These are phyloP conservation scores for Rhododendron williamsianum DNA, from an alignment of 148 eudicot species.

Conservation along the genomic window DNA sequence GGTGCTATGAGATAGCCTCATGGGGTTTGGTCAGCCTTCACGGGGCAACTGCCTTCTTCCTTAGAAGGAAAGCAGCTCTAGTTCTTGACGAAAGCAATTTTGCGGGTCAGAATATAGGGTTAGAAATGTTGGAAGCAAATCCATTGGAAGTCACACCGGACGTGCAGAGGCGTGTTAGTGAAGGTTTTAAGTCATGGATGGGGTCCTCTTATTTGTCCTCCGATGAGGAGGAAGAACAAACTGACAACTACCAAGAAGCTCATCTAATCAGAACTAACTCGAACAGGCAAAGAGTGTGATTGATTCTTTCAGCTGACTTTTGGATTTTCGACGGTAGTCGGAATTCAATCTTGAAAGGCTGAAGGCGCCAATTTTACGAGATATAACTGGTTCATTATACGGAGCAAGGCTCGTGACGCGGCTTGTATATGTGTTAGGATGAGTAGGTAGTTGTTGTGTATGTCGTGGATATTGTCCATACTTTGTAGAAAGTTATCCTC, in stretches of 20 bases:
- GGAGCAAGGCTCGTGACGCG: not conserved
- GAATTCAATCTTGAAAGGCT: not conserved
- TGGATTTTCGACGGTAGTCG: not conserved
- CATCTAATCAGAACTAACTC: slow-evolving; percentile 24
- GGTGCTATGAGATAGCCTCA: slow-evolving; percentile 85
- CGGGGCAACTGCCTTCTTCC: slow-evolving; percentile 55
- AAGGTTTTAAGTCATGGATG: slow-evolving; percentile 91
- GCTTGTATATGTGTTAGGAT: not conserved
- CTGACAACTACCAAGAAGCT: slow-evolving; percentile 50
- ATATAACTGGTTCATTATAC: not conserved
- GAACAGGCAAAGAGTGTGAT: slow-evolving; percentile 34
- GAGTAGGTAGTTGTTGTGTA: slow-evolving; percentile 9
- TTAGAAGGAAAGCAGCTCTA: slow-evolving; percentile 64
- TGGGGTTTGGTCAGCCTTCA: slow-evolving; percentile 81
- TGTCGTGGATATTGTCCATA: not conserved
- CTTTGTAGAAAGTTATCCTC: not conserved
- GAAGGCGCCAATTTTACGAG: not conserved
- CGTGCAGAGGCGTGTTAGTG: slow-evolving; percentile 79
- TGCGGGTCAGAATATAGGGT: slow-evolving; percentile 51
- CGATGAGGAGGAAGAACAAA: slow-evolving; percentile 75
- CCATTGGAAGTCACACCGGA: slow-evolving; percentile 63
- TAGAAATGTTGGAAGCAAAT: slow-evolving; percentile 80
- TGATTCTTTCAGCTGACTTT: not conserved
- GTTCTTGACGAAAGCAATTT: slow-evolving; percentile 56
- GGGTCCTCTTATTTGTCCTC: slow-evolving; percentile 85